A percentile compares a stretch with the other conserved stretches of the same genome.
phyloP scores from a whole-genome alignment of 1,284 basidiomycete species.

The Flammula alnicola region DNA sequence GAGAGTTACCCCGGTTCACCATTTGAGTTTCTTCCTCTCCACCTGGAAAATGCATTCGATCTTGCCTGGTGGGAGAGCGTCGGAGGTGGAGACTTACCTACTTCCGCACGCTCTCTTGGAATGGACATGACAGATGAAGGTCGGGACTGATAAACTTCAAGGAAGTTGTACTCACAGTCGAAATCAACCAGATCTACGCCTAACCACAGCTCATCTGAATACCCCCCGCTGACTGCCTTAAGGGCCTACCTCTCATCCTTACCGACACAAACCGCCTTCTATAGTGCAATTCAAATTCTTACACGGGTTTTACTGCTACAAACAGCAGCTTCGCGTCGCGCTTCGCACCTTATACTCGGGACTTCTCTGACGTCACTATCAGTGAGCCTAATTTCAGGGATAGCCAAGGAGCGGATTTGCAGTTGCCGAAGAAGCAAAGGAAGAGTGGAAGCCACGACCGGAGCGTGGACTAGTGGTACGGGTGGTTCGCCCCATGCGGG shows the following conservation, averaged over 20 bases:
- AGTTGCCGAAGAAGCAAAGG: conserved; percentile 72
- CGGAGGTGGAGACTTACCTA: conserved; percentile 33
- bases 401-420: conserved; percentile 86
- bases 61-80: conserved; percentile 63
- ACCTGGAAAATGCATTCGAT: conserved; percentile 76
- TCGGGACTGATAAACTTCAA: too few relatives aligned
- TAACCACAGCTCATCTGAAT: conserved; percentile 27
- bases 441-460: conserved; percentile 56
- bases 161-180: too few relatives aligned
- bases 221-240: conserved; percentile 53
- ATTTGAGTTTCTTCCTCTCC: conserved; percentile 63
- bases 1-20: conserved; percentile 43
- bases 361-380: conserved; percentile 84
- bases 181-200: conserved; percentile 23
- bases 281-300: conserved; percentile 65
- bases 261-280: conserved; percentile 78
- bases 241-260: conserved; percentile 68
- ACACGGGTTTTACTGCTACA: conserved; percentile 73
- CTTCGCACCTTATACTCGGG: conserved; percentile 82
- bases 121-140: conserved; percentile 60
- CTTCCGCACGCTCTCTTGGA: conserved; percentile 30
- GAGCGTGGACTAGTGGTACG: conserved; percentile 40
- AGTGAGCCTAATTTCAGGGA: conserved; percentile 74
- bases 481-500: conserved; percentile 73
- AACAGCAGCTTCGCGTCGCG: conserved; percentile 58